Evolutionary conservation across 2,329 filamentous ascomycete species (phyloP).

Genomic region (Claviceps sp.): DNA sequence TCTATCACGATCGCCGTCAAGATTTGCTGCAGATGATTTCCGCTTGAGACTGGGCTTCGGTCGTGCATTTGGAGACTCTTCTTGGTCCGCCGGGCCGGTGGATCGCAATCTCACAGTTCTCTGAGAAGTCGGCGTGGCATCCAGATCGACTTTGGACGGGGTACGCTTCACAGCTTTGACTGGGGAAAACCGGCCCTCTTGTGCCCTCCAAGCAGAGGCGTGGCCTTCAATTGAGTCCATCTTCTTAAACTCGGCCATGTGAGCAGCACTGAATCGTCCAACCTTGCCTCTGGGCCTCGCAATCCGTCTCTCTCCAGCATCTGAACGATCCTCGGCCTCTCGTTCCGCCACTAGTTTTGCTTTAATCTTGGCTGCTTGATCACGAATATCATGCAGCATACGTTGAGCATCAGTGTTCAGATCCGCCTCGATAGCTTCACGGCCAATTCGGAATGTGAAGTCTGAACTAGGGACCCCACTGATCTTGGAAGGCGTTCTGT

Average conservation of each 20-base stretch:
- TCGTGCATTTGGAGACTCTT: constrained; percentile 35
- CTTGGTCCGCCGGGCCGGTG: constrained; percentile 48
- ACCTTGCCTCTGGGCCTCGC: constrained; percentile 67
- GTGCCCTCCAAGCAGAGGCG: constrained; percentile 60
- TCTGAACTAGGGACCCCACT: constrained; percentile 37
- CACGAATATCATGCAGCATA: constrained; percentile 55
- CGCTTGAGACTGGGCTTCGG: constrained; percentile 24
- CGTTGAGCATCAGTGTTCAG: constrained; percentile 48
- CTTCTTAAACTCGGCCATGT: constrained; percentile 85
- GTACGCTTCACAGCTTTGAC: constrained; percentile 25
- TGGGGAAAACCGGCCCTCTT: constrained; percentile 39
- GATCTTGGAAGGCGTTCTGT: constrained; percentile 48
- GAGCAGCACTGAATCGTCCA: constrained; percentile 68
- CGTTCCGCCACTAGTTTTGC: constrained; percentile 50
- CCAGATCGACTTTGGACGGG: constrained; percentile 32
- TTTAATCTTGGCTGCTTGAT: constrained; percentile 59
- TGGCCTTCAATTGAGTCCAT: constrained; percentile 94
- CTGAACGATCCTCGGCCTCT: constrained; percentile 34
- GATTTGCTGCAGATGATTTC: constrained; percentile 18
- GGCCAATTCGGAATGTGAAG: constrained; percentile 58
- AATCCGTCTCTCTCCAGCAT: constrained; percentile 49
- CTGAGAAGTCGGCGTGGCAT: constrained; percentile 20
- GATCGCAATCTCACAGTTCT: constrained; percentile 32
- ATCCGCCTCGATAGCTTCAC: constrained; percentile 32
- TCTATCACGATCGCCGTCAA: constrained; percentile 13